Evolutionary conservation across 495 filamentous ascomycete species (phyloP).

Genomic region (Filosporella fistucella): DNA sequence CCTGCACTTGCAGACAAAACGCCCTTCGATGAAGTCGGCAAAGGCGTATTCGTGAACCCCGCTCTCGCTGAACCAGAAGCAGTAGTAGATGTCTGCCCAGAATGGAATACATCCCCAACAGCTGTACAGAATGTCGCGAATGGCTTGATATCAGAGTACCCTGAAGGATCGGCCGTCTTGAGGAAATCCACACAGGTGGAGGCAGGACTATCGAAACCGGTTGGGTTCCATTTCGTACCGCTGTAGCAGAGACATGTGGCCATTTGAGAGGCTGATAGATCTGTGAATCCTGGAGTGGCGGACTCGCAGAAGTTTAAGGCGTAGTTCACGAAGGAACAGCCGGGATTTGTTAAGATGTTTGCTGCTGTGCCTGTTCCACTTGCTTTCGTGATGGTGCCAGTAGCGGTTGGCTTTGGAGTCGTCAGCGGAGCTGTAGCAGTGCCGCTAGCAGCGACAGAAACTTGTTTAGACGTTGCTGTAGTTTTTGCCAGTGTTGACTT

Average conservation of each 20-base stretch:
- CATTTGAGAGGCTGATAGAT: background rate
- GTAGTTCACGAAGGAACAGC: background rate
- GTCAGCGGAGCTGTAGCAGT: background rate
- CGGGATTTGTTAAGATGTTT: no score
- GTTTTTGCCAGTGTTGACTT: background rate
- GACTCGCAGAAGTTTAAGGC: background rate
- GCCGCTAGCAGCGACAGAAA: no score
- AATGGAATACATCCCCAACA: background rate
- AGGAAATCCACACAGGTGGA: constrained; percentile 8
- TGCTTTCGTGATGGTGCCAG: background rate
- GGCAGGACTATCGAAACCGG: constrained; percentile 6
- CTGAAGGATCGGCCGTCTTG: constrained; percentile 8
- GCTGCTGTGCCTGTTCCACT: background rate
- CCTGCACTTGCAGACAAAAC: background rate
- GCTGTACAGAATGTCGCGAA: background rate
- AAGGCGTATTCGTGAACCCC: background rate
- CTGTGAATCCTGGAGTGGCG: background rate
- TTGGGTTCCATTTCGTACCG: constrained; percentile 2
- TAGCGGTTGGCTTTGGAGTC: background rate
- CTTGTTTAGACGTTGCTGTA: no score
- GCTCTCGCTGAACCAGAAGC: background rate
- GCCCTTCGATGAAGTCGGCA: background rate
- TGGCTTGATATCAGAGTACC: constrained; percentile 1
- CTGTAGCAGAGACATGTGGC: constrained; percentile 19
- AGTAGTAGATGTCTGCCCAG: background rate